A percentile compares a stretch with the other conserved stretches of the same genome.
These are phyloP conservation scores for Clonostachys byssicola DNA, from an alignment of 2,329 filamentous ascomycete species.

Conservation along the genomic window DNA sequence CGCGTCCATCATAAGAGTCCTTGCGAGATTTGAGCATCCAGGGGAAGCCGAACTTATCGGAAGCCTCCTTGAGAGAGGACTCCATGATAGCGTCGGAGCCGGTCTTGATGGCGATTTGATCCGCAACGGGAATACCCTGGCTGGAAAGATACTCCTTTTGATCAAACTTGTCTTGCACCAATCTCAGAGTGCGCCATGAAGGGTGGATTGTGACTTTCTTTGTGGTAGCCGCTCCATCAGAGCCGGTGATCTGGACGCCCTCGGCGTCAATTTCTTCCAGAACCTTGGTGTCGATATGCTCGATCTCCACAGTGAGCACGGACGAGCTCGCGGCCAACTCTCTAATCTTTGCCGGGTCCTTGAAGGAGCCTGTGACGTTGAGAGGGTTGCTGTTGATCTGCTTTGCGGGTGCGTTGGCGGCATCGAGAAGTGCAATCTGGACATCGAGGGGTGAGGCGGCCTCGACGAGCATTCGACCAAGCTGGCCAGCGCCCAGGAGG, in stretches of 20 bases:
- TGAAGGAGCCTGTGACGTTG: conserved; percentile 86
- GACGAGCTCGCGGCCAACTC: conserved; percentile 74
- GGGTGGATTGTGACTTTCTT: conserved; percentile 66
- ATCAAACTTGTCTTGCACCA: conserved; percentile 89
- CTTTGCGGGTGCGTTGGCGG: conserved; percentile 73
- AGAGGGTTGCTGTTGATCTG: conserved; percentile 72
- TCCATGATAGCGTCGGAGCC: conserved; percentile 47
- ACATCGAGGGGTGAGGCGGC: conserved; percentile 73
- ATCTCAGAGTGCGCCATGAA: conserved; percentile 78
- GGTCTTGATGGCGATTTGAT: conserved; percentile 56
- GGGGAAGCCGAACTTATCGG: conserved; percentile 67
- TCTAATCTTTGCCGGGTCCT: conserved; percentile 73
- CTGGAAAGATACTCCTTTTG: conserved; percentile 79
- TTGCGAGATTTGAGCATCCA: conserved; percentile 91
- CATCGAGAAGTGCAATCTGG: conserved; percentile 75
- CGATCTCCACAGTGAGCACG: conserved; percentile 88
- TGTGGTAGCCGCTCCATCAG: conserved; percentile 22
- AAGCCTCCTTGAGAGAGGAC: conserved; percentile 60
- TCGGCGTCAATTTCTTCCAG: conserved; percentile 74
- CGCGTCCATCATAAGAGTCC: conserved; percentile 88
- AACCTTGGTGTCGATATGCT: conserved; percentile 88
- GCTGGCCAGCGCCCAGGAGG: conserved; percentile 61
- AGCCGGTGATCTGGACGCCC: conserved; percentile 46
- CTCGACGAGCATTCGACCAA: conserved; percentile 92
- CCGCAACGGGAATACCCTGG: conserved; percentile 67